Percentiles rank a stretch among this genome's conserved stretches.
Conservation (phyloP, 2,329 filamentous ascomycete species). For the Phaeosphaeriaceae sp. region DNA sequence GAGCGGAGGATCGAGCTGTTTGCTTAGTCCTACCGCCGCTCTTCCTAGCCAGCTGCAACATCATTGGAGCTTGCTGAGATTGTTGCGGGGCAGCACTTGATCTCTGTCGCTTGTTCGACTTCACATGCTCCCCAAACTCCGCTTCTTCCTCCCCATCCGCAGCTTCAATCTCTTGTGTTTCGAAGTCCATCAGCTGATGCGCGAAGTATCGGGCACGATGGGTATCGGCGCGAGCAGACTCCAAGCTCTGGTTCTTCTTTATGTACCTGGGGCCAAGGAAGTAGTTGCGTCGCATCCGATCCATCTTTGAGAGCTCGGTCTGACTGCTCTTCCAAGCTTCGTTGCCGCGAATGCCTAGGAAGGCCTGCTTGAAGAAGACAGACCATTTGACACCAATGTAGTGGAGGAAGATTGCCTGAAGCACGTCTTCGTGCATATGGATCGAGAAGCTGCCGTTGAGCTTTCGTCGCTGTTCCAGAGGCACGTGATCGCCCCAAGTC, state of each 20-base stretch:
- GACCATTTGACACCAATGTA: conserved; percentile 44
- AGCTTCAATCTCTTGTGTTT: conserved; percentile 28
- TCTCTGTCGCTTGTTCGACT: neutral
- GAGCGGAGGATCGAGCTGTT: neutral
- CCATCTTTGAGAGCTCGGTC: conserved; percentile 22
- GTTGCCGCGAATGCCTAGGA: conserved; percentile 25
- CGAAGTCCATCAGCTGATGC: conserved; percentile 34
- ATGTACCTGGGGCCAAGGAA: conserved; percentile 28
- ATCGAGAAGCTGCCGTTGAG: conserved; percentile 38
- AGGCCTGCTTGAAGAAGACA: conserved; percentile 38
- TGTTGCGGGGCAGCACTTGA: neutral
- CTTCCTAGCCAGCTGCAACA: neutral
- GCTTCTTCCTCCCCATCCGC: conserved; percentile 44
- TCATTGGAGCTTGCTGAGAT: neutral
- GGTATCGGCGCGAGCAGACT: conserved; percentile 24
- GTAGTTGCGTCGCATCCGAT: conserved; percentile 31
- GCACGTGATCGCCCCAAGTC: conserved; percentile 40
- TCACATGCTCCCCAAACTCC: conserved; percentile 23
- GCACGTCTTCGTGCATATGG: conserved; percentile 41
- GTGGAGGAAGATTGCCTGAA: conserved; percentile 44
- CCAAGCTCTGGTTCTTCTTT: conserved; percentile 13
- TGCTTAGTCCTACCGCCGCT: neutral
- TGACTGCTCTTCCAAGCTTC: conserved; percentile 29
- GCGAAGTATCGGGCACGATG: conserved; percentile 34
- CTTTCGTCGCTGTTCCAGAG: conserved; percentile 38